These are phyloP conservation scores for Erysiphe pulchra DNA, from an alignment of 2,329 filamentous ascomycete species.

Conservation along the genomic window DNA sequence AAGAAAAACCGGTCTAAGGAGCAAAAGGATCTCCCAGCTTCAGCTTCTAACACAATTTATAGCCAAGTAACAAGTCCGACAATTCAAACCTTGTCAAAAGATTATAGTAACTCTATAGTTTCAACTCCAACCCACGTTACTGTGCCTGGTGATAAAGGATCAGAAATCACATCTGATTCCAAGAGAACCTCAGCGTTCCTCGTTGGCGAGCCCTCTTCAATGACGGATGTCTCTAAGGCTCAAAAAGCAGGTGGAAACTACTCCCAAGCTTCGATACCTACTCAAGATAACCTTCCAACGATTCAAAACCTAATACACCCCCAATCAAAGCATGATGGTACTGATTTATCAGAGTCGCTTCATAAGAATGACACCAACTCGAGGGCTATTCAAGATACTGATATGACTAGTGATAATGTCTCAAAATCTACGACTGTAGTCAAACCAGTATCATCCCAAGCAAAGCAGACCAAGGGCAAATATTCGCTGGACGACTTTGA, in stretches of 20 bases:
- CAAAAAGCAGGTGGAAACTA: constrained; percentile 9
- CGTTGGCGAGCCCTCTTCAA: constrained; percentile 12
- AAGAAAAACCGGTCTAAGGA: constrained; percentile 84
- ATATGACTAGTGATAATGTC: not conserved
- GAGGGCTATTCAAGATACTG: not conserved
- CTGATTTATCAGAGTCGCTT: constrained; percentile 12
- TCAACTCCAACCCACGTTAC: constrained; percentile 16
- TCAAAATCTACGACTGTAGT: not conserved
- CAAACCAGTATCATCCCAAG: constrained; percentile 5
- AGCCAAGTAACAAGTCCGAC: constrained; percentile 39
- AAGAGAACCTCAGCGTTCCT: constrained; percentile 8
- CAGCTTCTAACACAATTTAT: constrained; percentile 39
- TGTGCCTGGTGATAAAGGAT: constrained; percentile 8
- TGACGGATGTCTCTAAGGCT: constrained; percentile 12
- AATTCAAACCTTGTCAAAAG: constrained; percentile 29
- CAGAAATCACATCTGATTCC: constrained; percentile 2
- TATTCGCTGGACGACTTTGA: constrained; percentile 82
- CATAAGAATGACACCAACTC: not conserved
- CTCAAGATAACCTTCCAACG: constrained; percentile 42
- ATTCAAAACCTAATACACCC: constrained; percentile 67
- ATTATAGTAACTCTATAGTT: constrained; percentile 18
- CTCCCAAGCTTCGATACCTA: constrained; percentile 9
- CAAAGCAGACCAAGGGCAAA: constrained; percentile 77
- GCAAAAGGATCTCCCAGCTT: constrained; percentile 28
- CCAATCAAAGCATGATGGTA: constrained; percentile 22